Evolutionary conservation across 1,139 yeast species (phyloP), one percentile per base, ranked within the genome.

Genomic region (Torulaspora globosa): DNA sequence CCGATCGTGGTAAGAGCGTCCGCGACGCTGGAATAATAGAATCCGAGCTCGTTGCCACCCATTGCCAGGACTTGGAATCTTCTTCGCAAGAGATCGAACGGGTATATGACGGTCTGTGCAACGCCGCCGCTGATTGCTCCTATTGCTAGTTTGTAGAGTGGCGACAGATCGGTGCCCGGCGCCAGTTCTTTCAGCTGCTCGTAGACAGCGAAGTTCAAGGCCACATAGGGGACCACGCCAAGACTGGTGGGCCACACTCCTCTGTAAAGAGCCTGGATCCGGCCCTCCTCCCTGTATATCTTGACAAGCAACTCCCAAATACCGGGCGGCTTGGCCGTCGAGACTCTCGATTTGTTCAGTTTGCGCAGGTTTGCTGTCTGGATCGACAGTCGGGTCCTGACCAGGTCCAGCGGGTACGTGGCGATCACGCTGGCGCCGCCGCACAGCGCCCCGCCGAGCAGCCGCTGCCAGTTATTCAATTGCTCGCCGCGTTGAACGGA

Each of bases 221-320:
- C 96, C 36, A 88, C 97, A 59, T 90, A 92, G 1, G 98, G 97
- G 1, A 96, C 97, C 11, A 92, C 97, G 1, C 97, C 97, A 53
- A 87, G 68, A 2, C 90, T 79, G 0, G 98, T 90, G 5, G 97
- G 97, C 50, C 83, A 72, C 8, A 90, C 72, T 3, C 98, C 98
- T 46, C 92, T 74, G 62, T 87, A 92, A 15, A 90, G 71, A 0
- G 92, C 96, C 4, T 66, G 52, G 5, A 87, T 28, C 0, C 96
- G 96, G 24, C 98, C 97, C 67, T 92, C 98, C 14, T 74, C 75
- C 11, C 60, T 59, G 65, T 83, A 85, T 16, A 89, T 88, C 21
- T 74, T 72, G 33, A 58, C 59, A 45, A 85, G 66, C 2, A 89
- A 75, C 23, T 72, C 70, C 66, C 76, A 64, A 57, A 89, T 83